Base-by-base conservation (phyloP, 305 asterid genomes). In the Plantago rigida region DNA sequence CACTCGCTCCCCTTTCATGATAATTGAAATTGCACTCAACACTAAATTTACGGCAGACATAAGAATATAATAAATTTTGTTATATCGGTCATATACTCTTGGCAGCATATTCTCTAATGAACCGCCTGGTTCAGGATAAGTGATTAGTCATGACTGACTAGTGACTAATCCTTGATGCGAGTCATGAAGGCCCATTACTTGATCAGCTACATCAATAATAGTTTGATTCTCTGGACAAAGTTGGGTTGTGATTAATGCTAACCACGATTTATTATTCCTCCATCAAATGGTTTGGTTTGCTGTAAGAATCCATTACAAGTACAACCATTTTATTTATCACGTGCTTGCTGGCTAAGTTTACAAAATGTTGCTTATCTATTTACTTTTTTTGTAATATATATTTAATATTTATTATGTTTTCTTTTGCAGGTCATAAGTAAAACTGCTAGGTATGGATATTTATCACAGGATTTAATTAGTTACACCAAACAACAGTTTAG, bases 11-110 rank as follows among this genome's bases (percentile, higher is more conserved):
- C 57, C 51, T 51, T 49, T 59, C 63, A 46, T 47, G 70, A 63
- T 14, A 44, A 73, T 54, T 22, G 56, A 17, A 47, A 48, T 34
- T 52, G 60, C 45, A 69, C 55, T 58, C 67, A 53, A 63, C 59
- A 59, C 47, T 22, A 46, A 58, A 50, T 51, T 53, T 56, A 15
- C 26, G 26, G 26, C 26, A 22, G 26, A 49, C 8, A 26, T 26
- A 31, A 51, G 41, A 52, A 42, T 17, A 31, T 41, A 14, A 47
- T 24, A 51, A 55, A 70, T 29, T 64, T 36, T 31, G 39, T 36
- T 36, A 7, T 36, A 36, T 5, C 9, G 1, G 7, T 36, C 42
- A 36, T 36, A 5, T 36, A 36, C 9, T 36, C 42, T 36, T 36
- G 42, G 7, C 42, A 36, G 42, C 42, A 41, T 9, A 9, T 41